phyloP scores from a whole-genome alignment of 1,284 basidiomycete species.

The Puccinia triticina region DNA sequence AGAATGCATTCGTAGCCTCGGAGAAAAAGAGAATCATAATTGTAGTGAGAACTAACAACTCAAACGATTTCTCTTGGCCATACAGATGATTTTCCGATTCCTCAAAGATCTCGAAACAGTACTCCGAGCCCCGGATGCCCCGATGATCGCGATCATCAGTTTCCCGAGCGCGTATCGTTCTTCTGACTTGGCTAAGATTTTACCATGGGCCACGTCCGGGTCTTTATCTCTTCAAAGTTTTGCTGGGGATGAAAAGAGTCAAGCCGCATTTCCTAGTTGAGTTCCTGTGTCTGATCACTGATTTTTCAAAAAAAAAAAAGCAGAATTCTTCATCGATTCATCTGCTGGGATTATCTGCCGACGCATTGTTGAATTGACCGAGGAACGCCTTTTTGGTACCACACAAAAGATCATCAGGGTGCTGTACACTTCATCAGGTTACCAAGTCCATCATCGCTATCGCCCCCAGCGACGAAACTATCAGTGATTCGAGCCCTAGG shows the following conservation, averaged over 20 bases:
- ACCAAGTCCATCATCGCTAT: slow-evolving; percentile 42
- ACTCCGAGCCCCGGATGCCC: neutral
- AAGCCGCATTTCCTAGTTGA: slow-evolving; percentile 49
- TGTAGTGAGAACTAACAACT: neutral
- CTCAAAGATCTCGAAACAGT: slow-evolving; percentile 22
- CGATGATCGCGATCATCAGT: slow-evolving; percentile 26
- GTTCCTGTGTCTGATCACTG: neutral
- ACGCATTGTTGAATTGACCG: neutral
- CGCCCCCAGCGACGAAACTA: slow-evolving; percentile 43
- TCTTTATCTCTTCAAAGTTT: slow-evolving; percentile 40
- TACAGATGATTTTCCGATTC: slow-evolving; percentile 41
- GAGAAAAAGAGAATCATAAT: neutral
- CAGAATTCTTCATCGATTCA: neutral
- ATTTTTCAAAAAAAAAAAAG: too few species aligned
- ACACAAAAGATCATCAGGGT: slow-evolving; percentile 42
- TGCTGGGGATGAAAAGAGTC: slow-evolving; percentile 44
- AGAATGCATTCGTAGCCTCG: neutral
- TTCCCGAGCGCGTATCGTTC: slow-evolving; percentile 33
- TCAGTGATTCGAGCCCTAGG: slow-evolving; percentile 41
- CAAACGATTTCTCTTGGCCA: neutral
- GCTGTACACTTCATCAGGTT: slow-evolving; percentile 34
- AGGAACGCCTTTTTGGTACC: neutral
- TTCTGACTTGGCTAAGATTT: slow-evolving; percentile 12
- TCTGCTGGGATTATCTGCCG: neutral
- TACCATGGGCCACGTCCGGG: slow-evolving; percentile 37